Evolutionary conservation across 2,329 filamentous ascomycete genomes (phyloP).

Genomic region (Aspergillus japonicus): DNA sequence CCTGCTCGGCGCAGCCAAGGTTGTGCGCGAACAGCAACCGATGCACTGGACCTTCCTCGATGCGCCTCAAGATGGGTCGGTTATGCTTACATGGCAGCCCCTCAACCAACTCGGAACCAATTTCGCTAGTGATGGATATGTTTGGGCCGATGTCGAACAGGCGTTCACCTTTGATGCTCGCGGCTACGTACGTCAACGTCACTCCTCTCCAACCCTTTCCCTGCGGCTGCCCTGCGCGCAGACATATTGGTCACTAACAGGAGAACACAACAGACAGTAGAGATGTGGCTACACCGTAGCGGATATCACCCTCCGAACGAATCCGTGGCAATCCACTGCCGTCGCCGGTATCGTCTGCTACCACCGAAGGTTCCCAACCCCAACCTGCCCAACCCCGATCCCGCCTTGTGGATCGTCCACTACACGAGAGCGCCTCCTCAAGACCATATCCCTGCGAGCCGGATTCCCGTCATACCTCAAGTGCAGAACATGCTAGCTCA

Average conservation of each 20-base stretch:
- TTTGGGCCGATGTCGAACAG: constrained; percentile 82
- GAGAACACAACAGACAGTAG: constrained; percentile 65
- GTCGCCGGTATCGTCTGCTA: constrained; percentile 81
- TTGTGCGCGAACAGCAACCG: constrained; percentile 78
- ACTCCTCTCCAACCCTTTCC: neutral
- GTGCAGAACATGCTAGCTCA: constrained; percentile 44
- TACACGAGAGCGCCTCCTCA: constrained; percentile 75
- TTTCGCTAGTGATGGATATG: constrained; percentile 87
- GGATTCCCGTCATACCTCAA: constrained; percentile 50
- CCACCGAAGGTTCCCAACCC: constrained; percentile 68
- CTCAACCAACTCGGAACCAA: constrained; percentile 66
- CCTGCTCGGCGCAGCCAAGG: constrained; percentile 77
- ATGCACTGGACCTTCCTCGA: constrained; percentile 95
- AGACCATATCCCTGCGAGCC: constrained; percentile 67
- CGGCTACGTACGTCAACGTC: constrained; percentile 60
- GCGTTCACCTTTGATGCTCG: constrained; percentile 71
- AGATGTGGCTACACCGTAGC: constrained; percentile 78
- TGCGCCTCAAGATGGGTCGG: constrained; percentile 73
- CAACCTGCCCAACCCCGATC: constrained; percentile 70
- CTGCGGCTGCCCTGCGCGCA: neutral
- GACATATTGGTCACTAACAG: constrained; percentile 5
- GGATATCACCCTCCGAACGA: constrained; percentile 76
- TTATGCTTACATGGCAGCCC: constrained; percentile 88
- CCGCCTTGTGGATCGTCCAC: constrained; percentile 86
- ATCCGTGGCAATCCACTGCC: constrained; percentile 70